Evolutionary conservation across 2,329 filamentous ascomycete species (phyloP).

Genomic region (Paecilomyces formosus): DNA sequence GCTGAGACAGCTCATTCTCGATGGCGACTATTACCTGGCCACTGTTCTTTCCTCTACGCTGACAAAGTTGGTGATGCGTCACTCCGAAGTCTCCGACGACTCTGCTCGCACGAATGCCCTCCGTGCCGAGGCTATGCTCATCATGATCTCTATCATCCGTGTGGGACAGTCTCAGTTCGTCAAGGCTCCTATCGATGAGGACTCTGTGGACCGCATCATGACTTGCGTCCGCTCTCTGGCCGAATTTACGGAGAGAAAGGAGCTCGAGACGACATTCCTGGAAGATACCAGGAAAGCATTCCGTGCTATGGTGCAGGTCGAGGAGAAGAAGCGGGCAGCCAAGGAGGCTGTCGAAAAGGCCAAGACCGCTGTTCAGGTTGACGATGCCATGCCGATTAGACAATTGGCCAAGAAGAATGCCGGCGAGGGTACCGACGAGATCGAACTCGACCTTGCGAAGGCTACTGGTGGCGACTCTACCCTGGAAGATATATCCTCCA

Average conservation of each 20-base stretch:
- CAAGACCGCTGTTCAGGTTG: constrained; percentile 88
- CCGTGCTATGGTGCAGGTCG: constrained; percentile 91
- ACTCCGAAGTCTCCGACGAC: constrained; percentile 86
- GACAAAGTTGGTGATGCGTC: constrained; percentile 96
- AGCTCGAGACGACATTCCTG: constrained; percentile 85
- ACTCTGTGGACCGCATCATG: constrained; percentile 98
- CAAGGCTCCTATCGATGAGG: constrained; percentile 93
- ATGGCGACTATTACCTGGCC: constrained; percentile 93
- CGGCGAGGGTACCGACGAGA: constrained; percentile 72
- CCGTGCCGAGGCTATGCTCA: constrained; percentile 94
- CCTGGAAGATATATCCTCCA: constrained; percentile 81
- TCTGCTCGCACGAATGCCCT: constrained; percentile 83
- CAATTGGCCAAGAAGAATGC: constrained; percentile 89
- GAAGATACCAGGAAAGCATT: constrained; percentile 95
- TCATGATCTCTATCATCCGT: constrained; percentile 98
- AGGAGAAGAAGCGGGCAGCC: constrained; percentile 95
- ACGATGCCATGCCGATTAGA: constrained; percentile 87
- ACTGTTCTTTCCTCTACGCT: constrained; percentile 93
- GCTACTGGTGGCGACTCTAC: constrained; percentile 84
- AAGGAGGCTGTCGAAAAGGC: constrained; percentile 90
- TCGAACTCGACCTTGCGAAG: constrained; percentile 84
- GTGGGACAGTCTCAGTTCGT: constrained; percentile 99
- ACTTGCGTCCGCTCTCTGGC: constrained; percentile 87
- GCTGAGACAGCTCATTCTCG: constrained; percentile 85
- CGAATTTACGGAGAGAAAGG: constrained; percentile 82